Evolutionary conservation across 2,329 filamentous ascomycete species (phyloP), one percentile per base, ranked within the genome.

Genomic region (Trichocomaceae sp.): DNA sequence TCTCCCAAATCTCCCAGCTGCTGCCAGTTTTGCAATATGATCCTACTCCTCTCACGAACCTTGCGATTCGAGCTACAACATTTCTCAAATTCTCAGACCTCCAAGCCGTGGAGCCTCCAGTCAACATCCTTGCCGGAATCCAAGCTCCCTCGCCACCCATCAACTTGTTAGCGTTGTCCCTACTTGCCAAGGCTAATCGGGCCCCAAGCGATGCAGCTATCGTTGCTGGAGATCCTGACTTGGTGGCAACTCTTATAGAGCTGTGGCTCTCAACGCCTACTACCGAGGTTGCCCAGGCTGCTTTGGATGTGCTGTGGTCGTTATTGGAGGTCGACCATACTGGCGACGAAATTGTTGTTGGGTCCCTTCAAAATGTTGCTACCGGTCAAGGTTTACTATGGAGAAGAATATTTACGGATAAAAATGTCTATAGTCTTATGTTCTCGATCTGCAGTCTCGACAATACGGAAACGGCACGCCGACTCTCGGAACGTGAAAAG

Each of bases 381-480:
- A 60, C 57, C 62, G 76, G 77, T 3, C 77, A 79, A 59, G 79
- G 78, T 0, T 68, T 83, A 1, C 72, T 86, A 62, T 85, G 82
- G 83, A 78, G 81, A 62, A 77, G 83, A 17, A 60, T 85, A 0
- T 85, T 86, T 61, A 75, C 76, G 2, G 83, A 85, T 59, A 77
- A 74, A 56, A 76, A 83, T 61, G 76, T 85, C 6, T 83, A 83
- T 60, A 72, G 71, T 1, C 69, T 77, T 7, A 71, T 85, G 31
- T 85, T 82, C 66, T 75, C 77, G 29, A 72, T 78, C 50, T 83
- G 79, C 62, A 79, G 76, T 58, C 67, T 78, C 42, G 68, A 68
- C 8, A 62, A 62, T 9, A 60, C 65, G 45, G 66, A 67, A n/a
- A 59, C 68, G 29, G 62, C 73, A 26, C 65, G 61, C 31, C 65